Evolutionary conservation across 495 filamentous ascomycete genomes (phyloP).

Genomic region (Xylaria cubensis): DNA sequence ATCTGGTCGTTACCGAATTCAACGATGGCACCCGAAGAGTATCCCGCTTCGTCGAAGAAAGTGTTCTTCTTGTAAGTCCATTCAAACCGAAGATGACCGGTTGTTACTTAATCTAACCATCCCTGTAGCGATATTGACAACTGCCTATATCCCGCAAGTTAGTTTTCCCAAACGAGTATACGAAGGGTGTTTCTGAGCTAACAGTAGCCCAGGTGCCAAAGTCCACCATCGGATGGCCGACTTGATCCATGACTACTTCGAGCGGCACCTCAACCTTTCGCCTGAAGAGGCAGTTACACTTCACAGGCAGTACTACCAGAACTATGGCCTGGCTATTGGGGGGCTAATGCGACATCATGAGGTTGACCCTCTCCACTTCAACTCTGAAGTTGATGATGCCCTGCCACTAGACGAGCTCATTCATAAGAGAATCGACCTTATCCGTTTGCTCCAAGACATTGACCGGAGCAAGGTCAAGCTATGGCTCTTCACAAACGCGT

Average conservation of each 20-base stretch:
- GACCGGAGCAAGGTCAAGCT: slow-evolving; percentile 76
- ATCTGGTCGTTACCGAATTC: background rate
- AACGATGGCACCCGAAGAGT: slow-evolving; percentile 19
- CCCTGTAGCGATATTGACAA: slow-evolving; percentile 23
- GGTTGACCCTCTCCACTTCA: slow-evolving; percentile 82
- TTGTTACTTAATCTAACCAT: background rate
- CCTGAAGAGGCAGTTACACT: slow-evolving; percentile 69
- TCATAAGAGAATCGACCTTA: slow-evolving; percentile 61
- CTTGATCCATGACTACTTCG: slow-evolving; percentile 72
- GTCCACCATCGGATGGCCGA: slow-evolving; percentile 66
- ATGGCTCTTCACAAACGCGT: slow-evolving; percentile 96
- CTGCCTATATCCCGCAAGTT: slow-evolving; percentile 26
- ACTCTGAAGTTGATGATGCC: slow-evolving; percentile 80
- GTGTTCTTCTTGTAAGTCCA: slow-evolving; percentile 25
- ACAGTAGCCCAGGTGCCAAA: slow-evolving; percentile 50
- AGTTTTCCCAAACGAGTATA: background rate
- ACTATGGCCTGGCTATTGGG: slow-evolving; percentile 83
- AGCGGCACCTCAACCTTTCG: slow-evolving; percentile 67
- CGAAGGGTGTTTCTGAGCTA: background rate
- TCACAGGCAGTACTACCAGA: slow-evolving; percentile 77
- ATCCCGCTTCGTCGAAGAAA: slow-evolving; percentile 14
- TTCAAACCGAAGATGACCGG: background rate
- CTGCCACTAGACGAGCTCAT: slow-evolving; percentile 64
- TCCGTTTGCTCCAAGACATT: slow-evolving; percentile 71
- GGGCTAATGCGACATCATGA: slow-evolving; percentile 81